phyloP scores from a whole-genome alignment of 75 land plant species.

The Ceratopteris richardii region DNA sequence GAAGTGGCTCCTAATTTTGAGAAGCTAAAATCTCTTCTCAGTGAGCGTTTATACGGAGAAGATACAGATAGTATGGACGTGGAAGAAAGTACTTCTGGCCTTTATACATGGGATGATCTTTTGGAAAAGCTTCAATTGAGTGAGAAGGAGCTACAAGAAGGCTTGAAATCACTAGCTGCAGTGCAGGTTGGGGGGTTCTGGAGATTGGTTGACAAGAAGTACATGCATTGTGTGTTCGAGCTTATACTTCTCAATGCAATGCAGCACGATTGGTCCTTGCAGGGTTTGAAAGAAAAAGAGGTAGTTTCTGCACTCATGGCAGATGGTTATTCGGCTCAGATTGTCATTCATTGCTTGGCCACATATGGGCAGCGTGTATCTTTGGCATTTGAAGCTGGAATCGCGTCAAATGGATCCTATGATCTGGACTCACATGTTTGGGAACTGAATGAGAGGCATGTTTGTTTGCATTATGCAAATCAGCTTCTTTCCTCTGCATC shows the following conservation, averaged over 20 bases:
- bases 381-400: background rate
- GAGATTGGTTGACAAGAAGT: conserved; percentile 67
- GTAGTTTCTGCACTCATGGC: conserved; percentile 38
- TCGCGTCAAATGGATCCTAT: background rate
- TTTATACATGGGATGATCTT: conserved; percentile 74
- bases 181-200: conserved; percentile 72
- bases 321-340: conserved; percentile 51
- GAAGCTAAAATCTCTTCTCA: conserved; percentile 53
- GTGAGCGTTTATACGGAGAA: conserved; percentile 47
- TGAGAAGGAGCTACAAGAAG: conserved; percentile 61
- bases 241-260: conserved; percentile 53
- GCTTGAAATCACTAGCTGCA: conserved; percentile 53
- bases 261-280: conserved; percentile 65
- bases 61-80: conserved; percentile 21
- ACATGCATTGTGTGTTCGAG: conserved; percentile 48
- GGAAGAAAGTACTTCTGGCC: conserved; percentile 18
- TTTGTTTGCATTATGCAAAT: conserved; percentile 76
- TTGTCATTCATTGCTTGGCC: conserved; percentile 52
- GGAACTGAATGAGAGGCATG: conserved; percentile 58
- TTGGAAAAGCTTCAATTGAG: conserved; percentile 63
- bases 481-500: conserved; percentile 30
- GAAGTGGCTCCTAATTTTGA: conserved; percentile 76
- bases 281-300: conserved; percentile 38
- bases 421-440: conserved; percentile 19
- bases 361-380: conserved; percentile 32